Conservation (phyloP, 176 grass and related monocot species). For the maize (Zea mays) region DNA sequence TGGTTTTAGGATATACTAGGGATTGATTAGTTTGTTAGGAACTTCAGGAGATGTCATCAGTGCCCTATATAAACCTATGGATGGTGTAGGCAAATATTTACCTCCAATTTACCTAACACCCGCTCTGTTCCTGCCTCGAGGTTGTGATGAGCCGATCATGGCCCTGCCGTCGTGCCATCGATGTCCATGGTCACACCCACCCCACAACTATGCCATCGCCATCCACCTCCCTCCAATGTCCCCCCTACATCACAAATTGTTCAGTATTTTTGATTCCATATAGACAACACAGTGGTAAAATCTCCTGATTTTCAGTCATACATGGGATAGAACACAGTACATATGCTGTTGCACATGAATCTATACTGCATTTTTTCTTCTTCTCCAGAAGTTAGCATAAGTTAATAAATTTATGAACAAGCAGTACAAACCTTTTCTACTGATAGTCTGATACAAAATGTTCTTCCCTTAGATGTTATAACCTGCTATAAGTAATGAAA, state of each 20-base stretch:
- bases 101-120: no score
- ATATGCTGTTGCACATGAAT: not conserved
- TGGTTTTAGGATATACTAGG: no score
- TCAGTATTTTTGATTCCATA: no score
- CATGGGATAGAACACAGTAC: not conserved
- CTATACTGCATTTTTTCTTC: not conserved
- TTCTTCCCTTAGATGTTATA: not conserved
- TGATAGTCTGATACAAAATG: conserved; percentile 10
- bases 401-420: conserved; percentile 2
- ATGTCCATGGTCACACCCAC: not conserved
- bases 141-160: not conserved
- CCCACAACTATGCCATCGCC: not conserved
- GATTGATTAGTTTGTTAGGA: not conserved
- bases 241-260: no score
- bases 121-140: not conserved
- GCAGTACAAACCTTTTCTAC: not conserved
- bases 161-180: not conserved
- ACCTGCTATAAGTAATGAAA: not conserved
- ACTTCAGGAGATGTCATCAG: no score
- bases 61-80: not conserved
- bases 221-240: no score
- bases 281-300: not conserved
- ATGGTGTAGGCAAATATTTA: not conserved
- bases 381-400: not conserved
- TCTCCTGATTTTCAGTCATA: not conserved